Base-by-base conservation (phyloP, 768 basidiomycete genomes). In the Hygrocybe punicea region DNA sequence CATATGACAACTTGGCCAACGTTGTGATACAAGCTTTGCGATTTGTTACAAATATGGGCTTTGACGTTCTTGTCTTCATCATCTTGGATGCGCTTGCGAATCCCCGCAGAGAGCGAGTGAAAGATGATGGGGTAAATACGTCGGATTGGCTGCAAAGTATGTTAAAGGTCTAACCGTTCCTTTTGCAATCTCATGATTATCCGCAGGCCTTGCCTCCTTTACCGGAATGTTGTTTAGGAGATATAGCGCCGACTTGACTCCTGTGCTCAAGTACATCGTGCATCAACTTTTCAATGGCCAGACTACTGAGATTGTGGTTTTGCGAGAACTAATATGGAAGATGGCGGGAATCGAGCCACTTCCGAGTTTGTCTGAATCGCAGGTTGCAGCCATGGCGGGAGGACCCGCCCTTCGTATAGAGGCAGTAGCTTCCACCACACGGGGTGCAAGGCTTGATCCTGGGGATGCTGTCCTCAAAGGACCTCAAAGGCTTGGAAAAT, bases 261-360 rank as follows among this genome's bases (percentile, higher is more conserved):
- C 91, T 1, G 78, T 98, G 51, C 72, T 99, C 55, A 89, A 85
- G 69, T 98, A 96, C 65, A 83, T 98, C 61, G 89, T 91, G 40
- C 92, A 98, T 67, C 93, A 95, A 67, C 78, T 98, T 29, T 83
- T 89, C 67, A 83, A 84, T 46, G 86, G 85, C 35, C 86, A 93
- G 66, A 83, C 91, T 1, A 87, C 89, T 10, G 94, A 98, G 65
- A 86, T 98, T 44, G 82, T 94, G 19, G 90, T 98, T 21, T 78
- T 99, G n/a, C 84, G 89, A 33, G 93, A 96, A 65, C 75, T 99
- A 51, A 92, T 98, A 51, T 89, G 86, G 82, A 91, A 93, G 68
- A 96, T 98, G 93, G 89, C 93, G 5, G 93, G 91, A 3, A 91
- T 97, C 57, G 89, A 96, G 65, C 92, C 93, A 3, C 76, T 97